phyloP scores from a whole-genome alignment of 1,284 basidiomycete genomes.

The Malassezia globosa region DNA sequence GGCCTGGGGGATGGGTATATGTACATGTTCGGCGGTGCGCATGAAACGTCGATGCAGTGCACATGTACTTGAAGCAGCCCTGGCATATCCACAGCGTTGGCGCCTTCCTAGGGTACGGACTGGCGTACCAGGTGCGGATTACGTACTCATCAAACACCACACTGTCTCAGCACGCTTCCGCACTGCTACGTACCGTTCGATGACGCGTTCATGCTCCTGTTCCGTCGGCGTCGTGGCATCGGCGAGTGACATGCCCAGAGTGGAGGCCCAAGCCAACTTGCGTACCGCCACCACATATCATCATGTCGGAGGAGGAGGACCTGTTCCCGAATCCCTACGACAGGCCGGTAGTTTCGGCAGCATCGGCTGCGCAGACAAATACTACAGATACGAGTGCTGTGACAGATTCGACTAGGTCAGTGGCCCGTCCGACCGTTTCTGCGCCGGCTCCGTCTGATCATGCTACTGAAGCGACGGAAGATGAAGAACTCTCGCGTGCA shows the following conservation, averaged over 20 bases:
- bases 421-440: neutral
- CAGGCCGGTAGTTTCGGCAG: slow-evolving; percentile 5
- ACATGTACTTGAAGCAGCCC: slow-evolving; percentile 92
- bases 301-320: too few relatives aligned
- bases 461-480: slow-evolving; percentile 11
- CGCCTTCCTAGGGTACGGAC: slow-evolving; percentile 42
- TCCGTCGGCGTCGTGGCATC: too few relatives aligned
- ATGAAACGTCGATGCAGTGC: slow-evolving; percentile 27
- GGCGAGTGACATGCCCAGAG: neutral
- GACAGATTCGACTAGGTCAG: too few relatives aligned
- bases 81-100: slow-evolving; percentile 59
- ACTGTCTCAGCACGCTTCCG: slow-evolving; percentile 17
- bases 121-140: slow-evolving; percentile 46
- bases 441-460: too few relatives aligned
- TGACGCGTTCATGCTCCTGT: neutral
- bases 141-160: slow-evolving; percentile 43
- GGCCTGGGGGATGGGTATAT: slow-evolving; percentile 68
- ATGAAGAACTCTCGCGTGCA: slow-evolving; percentile 36
- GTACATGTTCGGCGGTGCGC: slow-evolving; percentile 57
- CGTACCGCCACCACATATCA: slow-evolving; percentile 2
- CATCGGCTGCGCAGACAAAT: too few relatives aligned
- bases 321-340: slow-evolving; percentile 17
- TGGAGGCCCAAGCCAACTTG: slow-evolving; percentile 1
- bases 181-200: neutral
- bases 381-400: too few relatives aligned